Base-by-base conservation (phyloP, 345 rosid genomes). In the Camelina neglecta region DNA sequence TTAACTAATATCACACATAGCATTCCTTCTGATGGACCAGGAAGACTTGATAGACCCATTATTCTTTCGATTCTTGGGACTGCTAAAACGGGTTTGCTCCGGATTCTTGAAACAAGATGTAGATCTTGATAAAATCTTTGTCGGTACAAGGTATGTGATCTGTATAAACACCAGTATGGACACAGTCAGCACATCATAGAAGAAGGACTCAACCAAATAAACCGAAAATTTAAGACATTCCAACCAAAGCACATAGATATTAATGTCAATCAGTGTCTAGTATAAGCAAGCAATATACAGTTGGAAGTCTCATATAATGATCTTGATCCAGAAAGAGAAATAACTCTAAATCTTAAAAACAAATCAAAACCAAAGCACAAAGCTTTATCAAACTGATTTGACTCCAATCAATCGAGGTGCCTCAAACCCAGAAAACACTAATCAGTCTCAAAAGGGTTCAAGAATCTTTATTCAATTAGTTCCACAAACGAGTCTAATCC, bases 11-110 rank as follows among this genome's bases (percentile, higher is more conserved):
- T 69, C 36, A 91, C 80, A 50, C 96, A 87, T 16, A 93, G 65
- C 70, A 93, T 83, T 83, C 97, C 96, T 82, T 91, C 98, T 50
- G 98, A 93, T 71, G 98, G 96, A 63, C 93, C 80, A 31, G 98
- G 98, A 47, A 91, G 95, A 56, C 90, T 88, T 21, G 96, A 86
- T 48, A 93, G 81, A 79, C 97, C 98, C 98, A 93, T 93, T 29
- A 93, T 93, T 29, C 60, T 67, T 80, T 74, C 7, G n/a, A n/a
- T 21, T 62, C 65, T 65, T 51, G 49, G 49, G 24, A 41, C 63
- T 65, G 29, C 20, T 54, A 29, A 11, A 31, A 29, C 6, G n/a
- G 41, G 26, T 41, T 20, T 21, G 53, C n/a, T 61, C 41, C 71
- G 38, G 55, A 44, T 59, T 65, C 13, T 54, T 39, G 10, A 29